These are phyloP conservation scores for Schizothecium vesticola DNA, from an alignment of 495 filamentous ascomycete genomes.

Conservation along the genomic window DNA sequence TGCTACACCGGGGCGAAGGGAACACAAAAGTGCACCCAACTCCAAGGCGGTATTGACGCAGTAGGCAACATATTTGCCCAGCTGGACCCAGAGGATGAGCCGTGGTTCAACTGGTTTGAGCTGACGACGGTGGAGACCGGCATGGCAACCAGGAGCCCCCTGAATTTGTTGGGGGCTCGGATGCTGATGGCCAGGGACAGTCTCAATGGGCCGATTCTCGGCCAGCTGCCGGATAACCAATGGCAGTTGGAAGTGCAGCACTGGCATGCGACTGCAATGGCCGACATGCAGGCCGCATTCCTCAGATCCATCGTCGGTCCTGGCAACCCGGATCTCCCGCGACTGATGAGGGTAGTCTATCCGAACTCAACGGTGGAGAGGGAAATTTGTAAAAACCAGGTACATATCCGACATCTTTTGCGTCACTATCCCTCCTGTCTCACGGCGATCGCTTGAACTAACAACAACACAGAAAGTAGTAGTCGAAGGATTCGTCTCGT, in stretches of 20 bases:
- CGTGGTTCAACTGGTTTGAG: background rate
- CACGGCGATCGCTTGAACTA: background rate
- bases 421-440: background rate
- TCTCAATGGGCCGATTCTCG: conserved; percentile 4
- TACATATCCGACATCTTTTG: too few relatives aligned
- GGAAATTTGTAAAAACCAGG: background rate
- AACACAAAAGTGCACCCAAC: background rate
- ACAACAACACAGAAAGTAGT: conserved; percentile 12
- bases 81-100: background rate
- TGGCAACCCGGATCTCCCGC: background rate
- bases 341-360: background rate
- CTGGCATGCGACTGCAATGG: conserved; percentile 25
- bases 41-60: background rate
- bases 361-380: background rate
- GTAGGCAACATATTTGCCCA: background rate
- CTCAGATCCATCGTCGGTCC: conserved; percentile 24
- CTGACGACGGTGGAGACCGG: background rate
- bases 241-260: conserved; percentile 29
- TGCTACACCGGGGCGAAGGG: conserved; percentile 1
- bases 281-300: conserved; percentile 22
- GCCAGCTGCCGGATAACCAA: conserved; percentile 25
- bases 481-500: conserved; percentile 10
- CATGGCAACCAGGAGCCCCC: background rate
- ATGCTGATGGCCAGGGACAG: background rate
- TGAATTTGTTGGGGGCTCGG: background rate